A percentile compares a stretch with the other conserved stretches of the same genome.
phyloP scores from a whole-genome alignment of 2,329 filamentous ascomycete species.

The Byssoonygena ceratinophila region DNA sequence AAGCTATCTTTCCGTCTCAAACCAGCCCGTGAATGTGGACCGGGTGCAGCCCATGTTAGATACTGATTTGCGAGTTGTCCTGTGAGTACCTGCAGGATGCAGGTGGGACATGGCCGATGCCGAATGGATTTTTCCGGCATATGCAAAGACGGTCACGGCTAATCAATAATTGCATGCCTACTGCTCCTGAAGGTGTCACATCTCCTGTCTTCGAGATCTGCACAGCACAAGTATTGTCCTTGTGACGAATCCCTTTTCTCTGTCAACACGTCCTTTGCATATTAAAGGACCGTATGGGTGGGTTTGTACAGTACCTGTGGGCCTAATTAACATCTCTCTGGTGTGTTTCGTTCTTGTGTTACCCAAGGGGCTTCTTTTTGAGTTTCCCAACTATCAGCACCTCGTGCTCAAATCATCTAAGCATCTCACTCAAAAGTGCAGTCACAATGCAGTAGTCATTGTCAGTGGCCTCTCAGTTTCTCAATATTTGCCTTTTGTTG shows the following conservation, averaged over 20 bases:
- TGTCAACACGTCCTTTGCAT: no score
- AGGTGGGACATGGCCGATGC: no score
- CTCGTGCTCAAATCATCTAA: slow-evolving; percentile 2
- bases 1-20: neutral
- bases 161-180: no score
- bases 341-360: neutral
- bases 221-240: slow-evolving; percentile 1
- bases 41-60: neutral
- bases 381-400: neutral
- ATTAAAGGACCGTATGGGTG: no score
- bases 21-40: neutral
- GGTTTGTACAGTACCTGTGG: no score
- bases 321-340: no score
- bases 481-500: neutral
- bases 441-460: neutral
- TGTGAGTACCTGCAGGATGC: neutral
- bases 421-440: neutral
- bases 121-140: no score
- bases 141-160: no score
- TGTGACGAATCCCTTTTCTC: neutral
- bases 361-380: neutral
- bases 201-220: neutral
- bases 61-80: neutral
- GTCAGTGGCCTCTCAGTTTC: neutral
- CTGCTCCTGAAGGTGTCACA: neutral